phyloP scores from a whole-genome alignment of 2,329 filamentous ascomycete genomes.

The Ampelomyces quisqualis region DNA sequence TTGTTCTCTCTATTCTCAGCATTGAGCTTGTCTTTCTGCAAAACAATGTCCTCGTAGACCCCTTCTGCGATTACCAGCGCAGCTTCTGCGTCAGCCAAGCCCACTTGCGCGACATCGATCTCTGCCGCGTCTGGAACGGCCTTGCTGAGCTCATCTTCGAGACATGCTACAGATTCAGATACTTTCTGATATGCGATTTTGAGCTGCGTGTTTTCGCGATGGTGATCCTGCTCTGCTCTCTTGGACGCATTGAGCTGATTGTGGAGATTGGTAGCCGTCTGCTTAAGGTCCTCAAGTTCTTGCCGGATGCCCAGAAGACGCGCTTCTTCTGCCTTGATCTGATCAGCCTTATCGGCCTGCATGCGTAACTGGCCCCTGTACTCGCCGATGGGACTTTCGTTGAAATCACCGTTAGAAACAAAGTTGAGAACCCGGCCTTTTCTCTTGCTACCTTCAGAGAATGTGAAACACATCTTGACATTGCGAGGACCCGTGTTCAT shows the following conservation, averaged over 20 bases:
- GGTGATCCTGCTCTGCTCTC: constrained; percentile 53
- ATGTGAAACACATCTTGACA: constrained; percentile 70
- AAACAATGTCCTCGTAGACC: constrained; percentile 53
- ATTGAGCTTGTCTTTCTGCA: constrained; percentile 49
- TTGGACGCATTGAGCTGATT: constrained; percentile 52
- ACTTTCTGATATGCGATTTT: constrained; percentile 59
- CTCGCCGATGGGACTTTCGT: constrained; percentile 55
- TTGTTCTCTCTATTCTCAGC: constrained; percentile 36
- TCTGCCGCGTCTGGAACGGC: constrained; percentile 62
- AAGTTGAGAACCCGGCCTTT: constrained; percentile 53
- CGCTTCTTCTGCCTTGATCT: constrained; percentile 58
- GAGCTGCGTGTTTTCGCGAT: constrained; percentile 51
- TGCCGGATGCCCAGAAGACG: constrained; percentile 55
- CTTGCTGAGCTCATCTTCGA: constrained; percentile 65
- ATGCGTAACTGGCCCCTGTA: constrained; percentile 66
- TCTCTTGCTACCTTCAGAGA: constrained; percentile 63
- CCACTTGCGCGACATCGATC: constrained; percentile 46
- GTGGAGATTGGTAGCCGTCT: constrained; percentile 35
- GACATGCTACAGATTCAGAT: constrained; percentile 62
- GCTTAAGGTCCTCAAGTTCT: constrained; percentile 30
- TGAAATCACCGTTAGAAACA: constrained; percentile 49
- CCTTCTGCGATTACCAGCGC: constrained; percentile 41
- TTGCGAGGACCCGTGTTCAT: constrained; percentile 63
- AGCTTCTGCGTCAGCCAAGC: constrained; percentile 60
- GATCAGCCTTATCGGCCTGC: constrained; percentile 71